Evolutionary conservation across 1,284 basidiomycete genomes (phyloP).

Genomic region (Sanghuangporus baumii): DNA sequence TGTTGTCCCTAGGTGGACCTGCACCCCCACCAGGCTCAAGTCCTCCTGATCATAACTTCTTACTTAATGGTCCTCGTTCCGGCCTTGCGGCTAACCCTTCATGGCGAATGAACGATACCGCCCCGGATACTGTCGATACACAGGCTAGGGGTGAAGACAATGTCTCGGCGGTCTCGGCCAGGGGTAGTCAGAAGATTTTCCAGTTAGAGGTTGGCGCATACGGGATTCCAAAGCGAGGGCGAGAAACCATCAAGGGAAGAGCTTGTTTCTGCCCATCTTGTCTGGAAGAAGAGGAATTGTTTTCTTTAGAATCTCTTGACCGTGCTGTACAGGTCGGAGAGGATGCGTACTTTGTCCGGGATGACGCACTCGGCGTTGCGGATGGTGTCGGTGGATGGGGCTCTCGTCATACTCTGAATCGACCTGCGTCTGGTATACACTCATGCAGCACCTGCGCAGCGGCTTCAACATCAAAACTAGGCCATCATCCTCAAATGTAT

Average conservation of each 20-base stretch:
- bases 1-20: slow-evolving; percentile 3
- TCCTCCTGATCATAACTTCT: slow-evolving; percentile 7
- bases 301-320: slow-evolving; percentile 30
- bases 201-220: slow-evolving; percentile 72
- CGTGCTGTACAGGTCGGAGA: slow-evolving; percentile 76
- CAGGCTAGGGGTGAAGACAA: background rate
- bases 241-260: slow-evolving; percentile 20
- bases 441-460: slow-evolving; percentile 12
- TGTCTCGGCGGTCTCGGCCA: background rate
- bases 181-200: slow-evolving; percentile 27
- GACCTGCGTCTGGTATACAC: background rate
- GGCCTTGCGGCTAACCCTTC: background rate
- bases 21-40: slow-evolving; percentile 6
- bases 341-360: slow-evolving; percentile 79
- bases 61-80: slow-evolving; percentile 3
- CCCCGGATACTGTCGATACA: background rate
- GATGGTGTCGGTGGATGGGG: slow-evolving; percentile 88
- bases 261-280: slow-evolving; percentile 28
- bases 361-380: slow-evolving; percentile 82
- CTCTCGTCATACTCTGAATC: slow-evolving; percentile 28
- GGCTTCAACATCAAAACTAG: slow-evolving; percentile 1
- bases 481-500: slow-evolving; percentile 5
- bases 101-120: background rate
- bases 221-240: slow-evolving; percentile 47
- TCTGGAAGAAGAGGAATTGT: slow-evolving; percentile 25